A percentile compares a stretch with the other conserved stretches of the same genome.
phyloP scores from a whole-genome alignment of 2,329 filamentous ascomycete species.

The Metarhizium sp. region DNA sequence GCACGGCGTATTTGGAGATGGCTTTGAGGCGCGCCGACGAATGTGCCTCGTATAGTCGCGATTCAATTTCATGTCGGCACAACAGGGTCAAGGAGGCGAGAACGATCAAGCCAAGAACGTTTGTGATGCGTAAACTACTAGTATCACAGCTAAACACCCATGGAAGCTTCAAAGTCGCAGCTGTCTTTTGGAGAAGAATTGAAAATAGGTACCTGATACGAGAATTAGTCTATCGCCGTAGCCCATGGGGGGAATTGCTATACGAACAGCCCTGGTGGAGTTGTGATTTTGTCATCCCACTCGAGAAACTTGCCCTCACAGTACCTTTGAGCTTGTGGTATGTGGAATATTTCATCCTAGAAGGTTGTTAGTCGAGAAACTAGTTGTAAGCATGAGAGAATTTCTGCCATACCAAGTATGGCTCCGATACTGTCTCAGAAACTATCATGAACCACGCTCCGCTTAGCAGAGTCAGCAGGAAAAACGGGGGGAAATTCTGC shows the following conservation, averaged over 20 bases:
- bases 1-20: conserved; percentile 34
- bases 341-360: conserved; percentile 80
- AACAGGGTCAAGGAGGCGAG: conserved; percentile 37
- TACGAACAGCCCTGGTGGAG: conserved; percentile 69
- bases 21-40: conserved; percentile 8
- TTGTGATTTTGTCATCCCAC: conserved; percentile 98
- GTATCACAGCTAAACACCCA: conserved; percentile 16
- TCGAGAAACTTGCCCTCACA: conserved; percentile 62
- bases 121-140: conserved; percentile 36
- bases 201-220: conserved; percentile 37
- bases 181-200: conserved; percentile 15
- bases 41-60: conserved; percentile 22
- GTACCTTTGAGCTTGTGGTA: conserved; percentile 84
- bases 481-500: neutral
- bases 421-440: conserved; percentile 33
- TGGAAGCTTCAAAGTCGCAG: conserved; percentile 6
- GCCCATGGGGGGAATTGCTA: neutral
- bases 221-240: neutral
- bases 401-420: conserved; percentile 40
- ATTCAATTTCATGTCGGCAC: conserved; percentile 44
- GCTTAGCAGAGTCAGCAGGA: conserved; percentile 10
- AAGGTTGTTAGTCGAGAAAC: conserved; percentile 6
- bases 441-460: conserved; percentile 15
- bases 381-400: neutral
- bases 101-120: conserved; percentile 28